Evolutionary conservation across 1,139 yeast species (phyloP), one percentile per base, ranked within the genome.

Genomic region (Wickerhamomyces sp.): DNA sequence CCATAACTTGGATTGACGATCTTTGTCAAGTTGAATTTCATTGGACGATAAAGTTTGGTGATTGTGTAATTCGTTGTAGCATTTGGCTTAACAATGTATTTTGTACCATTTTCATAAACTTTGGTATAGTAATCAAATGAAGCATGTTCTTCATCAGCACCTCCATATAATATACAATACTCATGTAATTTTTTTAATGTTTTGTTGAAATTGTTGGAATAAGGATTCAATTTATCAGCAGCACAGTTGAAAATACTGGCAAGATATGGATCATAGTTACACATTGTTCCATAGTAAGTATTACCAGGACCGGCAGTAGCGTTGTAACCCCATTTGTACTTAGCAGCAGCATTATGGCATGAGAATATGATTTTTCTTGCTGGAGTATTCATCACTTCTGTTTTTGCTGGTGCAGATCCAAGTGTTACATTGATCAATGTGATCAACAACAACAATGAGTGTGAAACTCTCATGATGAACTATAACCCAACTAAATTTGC

Each of bases 101-200:
- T 9, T 0, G 60, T 53, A 2, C 55, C 56, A 38, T 56, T 56
- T 7, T 46, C 43, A 36, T 56, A 56, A 6, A 31, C 27, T 0
- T 15, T 26, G 8, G 14, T 33, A 29, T 29, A 29, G 6, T 10
- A 29, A 29, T 29, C 31, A 7, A 41, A 18, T 3, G 33, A 29
- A 13, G 40, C 45, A 29, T 13, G 11, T 4, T 40, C 39, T 23
- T 14, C 4, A 7, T 11, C 27, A n/a, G 23, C 10, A 1, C 34
- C 40, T 13, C 44, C 45, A 34, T 43, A 38, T 8, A 27, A 15
- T 1, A 18, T 23, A 29, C 43, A 38, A 2, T 29, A 10, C 3
- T 38, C 27, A 15, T 27, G 39, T 11, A 34, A 6, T 4, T 7
- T 8, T 2, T 26, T n/a, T 6, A 44, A 15, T 6, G 53, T 38